These are phyloP conservation scores for Turritis glabra DNA, from an alignment of 345 rosid genomes.

Conservation along the genomic window DNA sequence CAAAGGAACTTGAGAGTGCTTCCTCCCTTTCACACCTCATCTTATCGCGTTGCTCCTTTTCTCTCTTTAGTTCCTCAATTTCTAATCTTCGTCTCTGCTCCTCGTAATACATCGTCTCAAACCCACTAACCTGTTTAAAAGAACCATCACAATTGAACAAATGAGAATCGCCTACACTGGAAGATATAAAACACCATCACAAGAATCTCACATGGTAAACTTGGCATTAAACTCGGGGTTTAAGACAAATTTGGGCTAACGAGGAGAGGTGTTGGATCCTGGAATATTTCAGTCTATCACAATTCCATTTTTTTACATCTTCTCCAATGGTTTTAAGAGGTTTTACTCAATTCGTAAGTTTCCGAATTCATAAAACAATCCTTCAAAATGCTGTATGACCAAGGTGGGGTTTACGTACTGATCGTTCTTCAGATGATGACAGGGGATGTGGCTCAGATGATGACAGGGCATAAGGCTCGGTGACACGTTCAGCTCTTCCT, in stretches of 20 bases:
- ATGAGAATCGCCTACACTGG: slow-evolving; percentile 6
- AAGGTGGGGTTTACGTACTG: slow-evolving; percentile 30
- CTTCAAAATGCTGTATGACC: neutral
- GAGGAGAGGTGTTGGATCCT: neutral
- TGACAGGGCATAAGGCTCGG: slow-evolving; percentile 7
- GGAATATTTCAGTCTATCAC: neutral
- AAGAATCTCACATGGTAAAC: slow-evolving; percentile 1
- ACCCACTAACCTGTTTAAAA: slow-evolving; percentile 17
- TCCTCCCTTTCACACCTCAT: slow-evolving; percentile 38
- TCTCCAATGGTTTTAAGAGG: neutral
- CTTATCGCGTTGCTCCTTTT: slow-evolving; percentile 22
- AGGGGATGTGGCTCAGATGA: slow-evolving; percentile 16
- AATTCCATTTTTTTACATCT: neutral
- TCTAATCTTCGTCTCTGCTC: slow-evolving; percentile 38
- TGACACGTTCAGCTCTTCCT: neutral
- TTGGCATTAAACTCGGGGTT: neutral
- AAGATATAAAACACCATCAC: slow-evolving; percentile 15
- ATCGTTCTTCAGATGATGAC: slow-evolving; percentile 19
- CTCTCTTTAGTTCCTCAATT: slow-evolving; percentile 38
- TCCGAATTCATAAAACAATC: slow-evolving; percentile 5
- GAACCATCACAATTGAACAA: slow-evolving; percentile 1
- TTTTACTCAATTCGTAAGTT: neutral
- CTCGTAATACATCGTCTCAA: slow-evolving; percentile 31
- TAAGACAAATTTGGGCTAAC: neutral
- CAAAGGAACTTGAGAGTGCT: slow-evolving; percentile 32